phyloP scores from a whole-genome alignment of 1,139 yeast species.

The Diutina scorzettiae region DNA sequence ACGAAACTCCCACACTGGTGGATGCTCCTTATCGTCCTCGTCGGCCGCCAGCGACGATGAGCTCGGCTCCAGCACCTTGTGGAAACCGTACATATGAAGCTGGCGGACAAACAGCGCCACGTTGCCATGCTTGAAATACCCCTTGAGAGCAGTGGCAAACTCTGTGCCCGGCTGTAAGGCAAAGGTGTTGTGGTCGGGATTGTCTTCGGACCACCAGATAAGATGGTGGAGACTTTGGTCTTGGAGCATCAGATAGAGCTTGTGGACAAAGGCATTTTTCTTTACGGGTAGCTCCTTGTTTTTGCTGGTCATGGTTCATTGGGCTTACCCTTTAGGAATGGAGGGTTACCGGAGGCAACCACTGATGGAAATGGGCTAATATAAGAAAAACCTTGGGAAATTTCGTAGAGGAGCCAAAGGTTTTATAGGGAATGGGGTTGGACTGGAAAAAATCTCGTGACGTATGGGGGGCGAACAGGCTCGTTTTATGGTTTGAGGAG shows the following conservation, averaged over 20 bases:
- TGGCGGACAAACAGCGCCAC: conserved; percentile 38
- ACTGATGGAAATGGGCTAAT: neutral
- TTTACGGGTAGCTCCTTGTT: conserved; percentile 20
- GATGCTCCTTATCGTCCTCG: conserved; percentile 14
- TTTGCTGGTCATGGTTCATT: conserved; percentile 1
- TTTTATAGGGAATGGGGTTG: too few relatives aligned
- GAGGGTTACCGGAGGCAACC: neutral
- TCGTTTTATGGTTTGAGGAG: too few relatives aligned
- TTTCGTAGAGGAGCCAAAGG: too few relatives aligned
- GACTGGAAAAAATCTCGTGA: too few relatives aligned
- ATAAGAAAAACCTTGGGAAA: too few relatives aligned
- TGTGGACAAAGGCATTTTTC: conserved; percentile 55
- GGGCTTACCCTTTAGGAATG: neutral
- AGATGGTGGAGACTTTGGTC: conserved; percentile 35
- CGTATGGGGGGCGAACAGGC: too few relatives aligned
- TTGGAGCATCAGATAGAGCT: conserved; percentile 45
- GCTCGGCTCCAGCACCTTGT: conserved; percentile 37
- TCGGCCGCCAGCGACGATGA: conserved; percentile 12
- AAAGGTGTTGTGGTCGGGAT: conserved; percentile 45
- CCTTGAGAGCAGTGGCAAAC: conserved; percentile 30
- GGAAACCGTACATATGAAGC: conserved; percentile 39
- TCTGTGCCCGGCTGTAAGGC: conserved; percentile 48
- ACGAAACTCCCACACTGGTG: conserved; percentile 70
- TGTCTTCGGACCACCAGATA: conserved; percentile 67
- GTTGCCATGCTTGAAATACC: conserved; percentile 36